Evolutionary conservation across 1,284 basidiomycete species (phyloP), one percentile per base, ranked within the genome.

Genomic region (Pyrrhoderma noxium): DNA sequence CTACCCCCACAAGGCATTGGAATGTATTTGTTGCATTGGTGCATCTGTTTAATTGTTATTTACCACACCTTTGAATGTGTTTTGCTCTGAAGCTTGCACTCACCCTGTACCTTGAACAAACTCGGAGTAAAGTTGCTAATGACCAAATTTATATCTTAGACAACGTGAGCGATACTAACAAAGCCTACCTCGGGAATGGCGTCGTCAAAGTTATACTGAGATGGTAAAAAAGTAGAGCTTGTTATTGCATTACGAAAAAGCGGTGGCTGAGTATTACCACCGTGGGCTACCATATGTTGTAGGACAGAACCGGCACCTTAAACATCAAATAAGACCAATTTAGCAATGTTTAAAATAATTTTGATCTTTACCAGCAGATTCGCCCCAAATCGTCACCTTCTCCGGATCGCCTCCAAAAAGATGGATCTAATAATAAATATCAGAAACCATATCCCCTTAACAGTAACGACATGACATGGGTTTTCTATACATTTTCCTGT

Each of bases 351-450:
- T 16, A 40, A n/a, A 40, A 5, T 16, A 40, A 7, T 18, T 4
- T 7, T 7, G n/a, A 8, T 5, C 38, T 31, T 11, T 7, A 63
- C 67, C 66, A 16, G 66, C 64, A 45, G 63, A 64, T 53, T 65
- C 52, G 1, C 67, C 67, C 62, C 63, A 66, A 11, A 68, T 64
- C 0, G 64, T 67, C 9, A 68, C 66, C 39, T 59, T 61, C 5
- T 49, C 48, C 2, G 62, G 60, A 48, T 68, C 63, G 1, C 68
- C 68, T 2, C 64, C 63, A 45, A 66, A 65, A 19, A 59, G 57
- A 8, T 56, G 51, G 25, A 64, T 62, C 59, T 60, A 39, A 13
- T n/a, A n/a, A n/a, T 18, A 14, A n/a, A 27, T 5, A 13, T 18
- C 3, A 22, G 19, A 41, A 22, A 37, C 23, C 14, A 14, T 19